Conservation (phyloP, 805 yeast species). For the Candida xiaguanensis region DNA sequence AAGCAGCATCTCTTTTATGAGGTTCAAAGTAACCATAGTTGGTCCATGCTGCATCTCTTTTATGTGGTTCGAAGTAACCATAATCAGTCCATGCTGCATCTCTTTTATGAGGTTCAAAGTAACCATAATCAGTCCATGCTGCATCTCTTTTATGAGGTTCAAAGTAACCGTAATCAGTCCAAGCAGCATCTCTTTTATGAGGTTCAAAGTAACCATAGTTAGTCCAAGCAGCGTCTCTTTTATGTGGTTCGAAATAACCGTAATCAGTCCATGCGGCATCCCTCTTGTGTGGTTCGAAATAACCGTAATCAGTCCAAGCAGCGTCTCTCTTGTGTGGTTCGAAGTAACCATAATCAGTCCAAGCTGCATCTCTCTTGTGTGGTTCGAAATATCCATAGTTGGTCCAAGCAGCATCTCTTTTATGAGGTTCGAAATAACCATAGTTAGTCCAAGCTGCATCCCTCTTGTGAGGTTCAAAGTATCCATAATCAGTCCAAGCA, state of each 20-base stretch:
- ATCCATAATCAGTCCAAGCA: slow-evolving; percentile 6
- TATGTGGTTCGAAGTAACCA: slow-evolving; percentile 6
- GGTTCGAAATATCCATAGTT: slow-evolving; percentile 5
- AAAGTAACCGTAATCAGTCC: slow-evolving; percentile 3
- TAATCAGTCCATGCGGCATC: slow-evolving; percentile 6
- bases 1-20: slow-evolving; percentile 2
- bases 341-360: slow-evolving; percentile 5
- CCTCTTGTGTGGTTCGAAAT: slow-evolving; percentile 7
- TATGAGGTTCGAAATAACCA: slow-evolving; percentile 5
- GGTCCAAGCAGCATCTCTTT: slow-evolving; percentile 2
- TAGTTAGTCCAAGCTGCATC: slow-evolving; percentile 5
- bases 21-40: slow-evolving; percentile 6
- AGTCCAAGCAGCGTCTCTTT: slow-evolving; percentile 5
- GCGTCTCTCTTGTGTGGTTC: slow-evolving; percentile 6
- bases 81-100: slow-evolving; percentile 1
- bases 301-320: slow-evolving; percentile 6
- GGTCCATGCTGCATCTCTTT: slow-evolving; percentile 5
- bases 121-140: slow-evolving; percentile 4
- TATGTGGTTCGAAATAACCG: slow-evolving; percentile 7
- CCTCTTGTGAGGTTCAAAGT: slow-evolving; percentile 5
- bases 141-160: slow-evolving; percentile 5
- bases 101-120: slow-evolving; percentile 5
- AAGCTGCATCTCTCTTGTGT: slow-evolving; percentile 5
- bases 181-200: slow-evolving; percentile 3
- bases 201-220: slow-evolving; percentile 6